Base-by-base conservation (phyloP, 768 basidiomycete species). In the Hydnomerulius pinastri region DNA sequence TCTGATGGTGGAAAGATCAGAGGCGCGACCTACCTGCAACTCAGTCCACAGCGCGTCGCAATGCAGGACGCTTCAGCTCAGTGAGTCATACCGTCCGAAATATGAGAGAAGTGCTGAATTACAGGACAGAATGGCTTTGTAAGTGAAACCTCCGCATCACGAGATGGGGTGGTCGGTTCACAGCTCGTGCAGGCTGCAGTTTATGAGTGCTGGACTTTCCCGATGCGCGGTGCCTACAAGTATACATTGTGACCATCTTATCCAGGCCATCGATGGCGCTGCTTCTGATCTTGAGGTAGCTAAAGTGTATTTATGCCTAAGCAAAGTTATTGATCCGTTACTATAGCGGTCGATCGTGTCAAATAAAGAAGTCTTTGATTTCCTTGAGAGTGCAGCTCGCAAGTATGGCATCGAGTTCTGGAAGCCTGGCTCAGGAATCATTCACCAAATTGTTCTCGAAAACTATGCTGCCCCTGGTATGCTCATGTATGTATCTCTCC, bases 401-500 rank as follows among this genome's bases (percentile, higher is more conserved):
- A 93, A 91, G 68, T 92, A 92, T 65, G 91, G 96, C 25, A 97
- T 98, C 57, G 96, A 98, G 71, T 99, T 98, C 70, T 98, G 97
- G 96, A 77, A 81, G 61, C 97, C 97, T 27, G 97, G 97, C 25
- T 71, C 69, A 13, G 90, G 90, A 17, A 93, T 92, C 55, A 96
- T 99, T 55, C 97, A 99, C 68, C 97, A 98, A 66, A 97, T 98
- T 51, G 96, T 99, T 4, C 77, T 99, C 50, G 96, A 99, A 70
- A 96, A 96, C 61, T 98, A 98, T 65, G 94, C 95, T 24, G 93
- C 94, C 39, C 94, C 92, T 6, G 94, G 93, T 53, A 87, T 93
- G 81, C 77, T 95, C 24, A 94, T 96, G 92, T 90, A 53, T 56
- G 79, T 63, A 7, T 13, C 66, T 45, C 29, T 40, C 28, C 48